These are phyloP conservation scores for Boletus semigastroideus DNA, from an alignment of 1,284 basidiomycete genomes.

Conservation along the genomic window DNA sequence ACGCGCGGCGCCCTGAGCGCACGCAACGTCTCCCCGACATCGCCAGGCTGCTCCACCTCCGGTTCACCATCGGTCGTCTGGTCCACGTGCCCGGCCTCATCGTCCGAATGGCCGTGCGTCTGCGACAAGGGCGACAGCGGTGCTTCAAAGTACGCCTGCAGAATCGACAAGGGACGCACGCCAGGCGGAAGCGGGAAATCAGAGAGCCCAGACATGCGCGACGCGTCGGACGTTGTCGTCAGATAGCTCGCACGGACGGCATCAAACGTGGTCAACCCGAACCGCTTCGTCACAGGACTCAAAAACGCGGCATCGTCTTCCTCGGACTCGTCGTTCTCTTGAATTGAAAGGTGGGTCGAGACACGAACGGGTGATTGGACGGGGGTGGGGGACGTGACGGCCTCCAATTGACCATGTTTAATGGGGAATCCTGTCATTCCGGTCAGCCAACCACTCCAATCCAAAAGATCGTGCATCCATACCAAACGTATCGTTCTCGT, in stretches of 20 bases:
- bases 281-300: constrained; percentile 11
- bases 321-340: constrained; percentile 13
- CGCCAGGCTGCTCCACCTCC: constrained; percentile 4
- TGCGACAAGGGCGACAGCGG: constrained; percentile 8
- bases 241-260: constrained; percentile 61
- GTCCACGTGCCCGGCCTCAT: neutral
- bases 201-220: constrained; percentile 69
- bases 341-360: constrained; percentile 27
- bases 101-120: neutral
- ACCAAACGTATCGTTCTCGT: constrained; percentile 48
- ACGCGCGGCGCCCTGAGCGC: constrained; percentile 9
- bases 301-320: constrained; percentile 1
- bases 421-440: constrained; percentile 24
- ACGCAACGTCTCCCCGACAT: constrained; percentile 15
- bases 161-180: constrained; percentile 38
- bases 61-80: neutral
- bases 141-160: constrained; percentile 47
- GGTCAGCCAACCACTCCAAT: constrained; percentile 12
- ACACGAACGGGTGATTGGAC: constrained; percentile 13
- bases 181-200: constrained; percentile 68
- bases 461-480: constrained; percentile 25
- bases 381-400: constrained; percentile 11
- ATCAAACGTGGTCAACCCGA: constrained; percentile 42
- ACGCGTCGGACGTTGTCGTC: constrained; percentile 59
- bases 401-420: constrained; percentile 21